Percentiles rank a stretch among this genome's conserved stretches.
phyloP scores from a whole-genome alignment of 805 yeast species.

The Lipomyces yamadae region DNA sequence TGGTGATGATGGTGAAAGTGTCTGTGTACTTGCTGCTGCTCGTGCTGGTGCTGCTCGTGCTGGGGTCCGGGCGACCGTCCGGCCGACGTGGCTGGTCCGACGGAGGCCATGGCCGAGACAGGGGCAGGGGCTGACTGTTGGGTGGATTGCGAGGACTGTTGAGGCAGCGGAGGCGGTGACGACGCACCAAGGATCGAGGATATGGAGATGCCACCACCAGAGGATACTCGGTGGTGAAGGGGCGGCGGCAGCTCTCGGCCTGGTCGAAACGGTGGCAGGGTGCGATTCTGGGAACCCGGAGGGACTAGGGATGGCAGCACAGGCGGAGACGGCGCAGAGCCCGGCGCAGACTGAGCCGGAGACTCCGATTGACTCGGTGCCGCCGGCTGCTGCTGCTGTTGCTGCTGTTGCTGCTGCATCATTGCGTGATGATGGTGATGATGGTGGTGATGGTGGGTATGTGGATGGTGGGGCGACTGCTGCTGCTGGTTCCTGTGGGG shows the following conservation, averaged over 20 bases:
- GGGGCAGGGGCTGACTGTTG: conserved; percentile 7
- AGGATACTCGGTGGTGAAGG: conserved; percentile 13
- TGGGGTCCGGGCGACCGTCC: conserved; percentile 11
- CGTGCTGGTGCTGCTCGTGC: conserved; percentile 22
- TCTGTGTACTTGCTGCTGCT: conserved; percentile 16
- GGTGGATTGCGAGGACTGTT: conserved; percentile 6
- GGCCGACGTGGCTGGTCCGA: conserved; percentile 9
- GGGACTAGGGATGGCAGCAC: conserved; percentile 27
- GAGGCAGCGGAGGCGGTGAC: conserved; percentile 20
- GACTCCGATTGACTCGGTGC: conserved; percentile 2
- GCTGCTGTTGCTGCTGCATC: conserved; percentile 13
- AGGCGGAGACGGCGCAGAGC: conserved; percentile 12
- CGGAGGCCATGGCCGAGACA: conserved; percentile 13
- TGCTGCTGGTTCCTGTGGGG: neutral
- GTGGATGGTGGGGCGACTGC: conserved; percentile 17
- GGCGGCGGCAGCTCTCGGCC: conserved; percentile 21
- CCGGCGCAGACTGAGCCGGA: conserved; percentile 6
- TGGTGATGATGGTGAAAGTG: conserved; percentile 31
- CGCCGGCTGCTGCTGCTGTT: neutral
- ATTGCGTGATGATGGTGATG: conserved; percentile 13
- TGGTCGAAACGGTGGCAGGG: conserved; percentile 22
- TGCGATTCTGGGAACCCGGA: conserved; percentile 15
- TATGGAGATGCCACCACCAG: conserved; percentile 34
- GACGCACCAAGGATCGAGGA: conserved; percentile 32
- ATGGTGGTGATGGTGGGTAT: conserved; percentile 19